Conservation (phyloP, 176 grass and related monocot genomes). For the Zizania latifolia region DNA sequence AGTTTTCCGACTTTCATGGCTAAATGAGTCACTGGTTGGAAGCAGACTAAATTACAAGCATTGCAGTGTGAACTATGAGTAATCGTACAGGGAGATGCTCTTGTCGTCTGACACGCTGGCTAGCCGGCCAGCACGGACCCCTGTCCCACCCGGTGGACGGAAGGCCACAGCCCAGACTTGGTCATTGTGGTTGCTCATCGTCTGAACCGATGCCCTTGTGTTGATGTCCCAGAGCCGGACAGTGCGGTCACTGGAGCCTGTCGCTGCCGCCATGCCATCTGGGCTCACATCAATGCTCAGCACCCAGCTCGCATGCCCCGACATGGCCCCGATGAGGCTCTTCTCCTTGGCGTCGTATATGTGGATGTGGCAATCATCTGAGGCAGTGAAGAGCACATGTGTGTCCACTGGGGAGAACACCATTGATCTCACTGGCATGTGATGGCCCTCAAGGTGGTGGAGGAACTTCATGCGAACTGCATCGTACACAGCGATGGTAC, state of each 20-base stretch:
- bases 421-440: conserved; percentile 84
- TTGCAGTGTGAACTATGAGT: conserved; percentile 71
- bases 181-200: conserved; percentile 85
- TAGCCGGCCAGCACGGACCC: conserved; percentile 57
- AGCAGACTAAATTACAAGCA: too few species aligned
- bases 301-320: conserved; percentile 79
- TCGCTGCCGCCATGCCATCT: conserved; percentile 61
- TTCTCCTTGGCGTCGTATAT: conserved; percentile 85
- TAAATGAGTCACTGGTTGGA: neutral
- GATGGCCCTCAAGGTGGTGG: conserved; percentile 83
- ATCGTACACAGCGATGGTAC: conserved; percentile 68
- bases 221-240: conserved; percentile 85
- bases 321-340: conserved; percentile 77
- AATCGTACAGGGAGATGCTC: conserved; percentile 87
- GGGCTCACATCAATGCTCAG: conserved; percentile 71
- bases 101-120: conserved; percentile 80
- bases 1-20: neutral
- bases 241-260: conserved; percentile 71
- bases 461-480: conserved; percentile 71
- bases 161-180: conserved; percentile 85
- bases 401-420: conserved; percentile 85
- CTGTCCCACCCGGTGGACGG: conserved; percentile 53
- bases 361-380: conserved; percentile 74
- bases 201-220: conserved; percentile 66
- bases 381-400: conserved; percentile 75